Evolutionary conservation across 805 yeast genomes (phyloP), one percentile per base, ranked within the genome.

Genomic region (Kodamaea leandrae): DNA sequence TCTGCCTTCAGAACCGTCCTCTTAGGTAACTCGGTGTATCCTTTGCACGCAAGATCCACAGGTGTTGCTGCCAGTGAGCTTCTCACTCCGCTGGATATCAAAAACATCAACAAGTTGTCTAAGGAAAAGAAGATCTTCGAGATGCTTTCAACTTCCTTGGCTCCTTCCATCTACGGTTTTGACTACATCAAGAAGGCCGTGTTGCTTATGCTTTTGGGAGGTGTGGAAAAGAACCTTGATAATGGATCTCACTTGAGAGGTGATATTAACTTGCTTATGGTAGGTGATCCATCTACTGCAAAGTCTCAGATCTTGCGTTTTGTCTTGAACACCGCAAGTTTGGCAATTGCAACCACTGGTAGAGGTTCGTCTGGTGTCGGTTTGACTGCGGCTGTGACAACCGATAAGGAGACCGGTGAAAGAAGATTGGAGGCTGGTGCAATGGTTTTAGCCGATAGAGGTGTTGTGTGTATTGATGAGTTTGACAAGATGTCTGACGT

Each of bases 321-420:
- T 58, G 98, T 93, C 14, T 72, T 93, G 47, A 93, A 91, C 60
- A 91, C 98, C 1, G 99, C 99, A 1, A 74, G 95, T 1, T 71
- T 93, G 52, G 98, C 98, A 3, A 89, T 93, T 52, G 97, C 98
- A 19, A 93, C 99, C 1, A 93, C 99, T 0, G 99, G 99, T 71
- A 82, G 96, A 63, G 99, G 99, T 48, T 91, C 98, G n/a, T 90
- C 98, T 1, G 99, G 99, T 63, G 99, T 93, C 33, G 99, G 99
- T 87, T 76, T 93, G 56, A 93, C 99, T 0, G 99, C 99, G 14
- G 99, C 99, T 1, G 99, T 93, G 2, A 90, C 97, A 5, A 78
- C 90, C 1, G 99, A 93, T 64, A 84, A 83, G 55, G 99, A 93
- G 63, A 93, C 99, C 0, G 98, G 98, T 45, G 99, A 93, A 66